phyloP scores from a whole-genome alignment of 257 asterid genomes.

The Forsythia suspensa region DNA sequence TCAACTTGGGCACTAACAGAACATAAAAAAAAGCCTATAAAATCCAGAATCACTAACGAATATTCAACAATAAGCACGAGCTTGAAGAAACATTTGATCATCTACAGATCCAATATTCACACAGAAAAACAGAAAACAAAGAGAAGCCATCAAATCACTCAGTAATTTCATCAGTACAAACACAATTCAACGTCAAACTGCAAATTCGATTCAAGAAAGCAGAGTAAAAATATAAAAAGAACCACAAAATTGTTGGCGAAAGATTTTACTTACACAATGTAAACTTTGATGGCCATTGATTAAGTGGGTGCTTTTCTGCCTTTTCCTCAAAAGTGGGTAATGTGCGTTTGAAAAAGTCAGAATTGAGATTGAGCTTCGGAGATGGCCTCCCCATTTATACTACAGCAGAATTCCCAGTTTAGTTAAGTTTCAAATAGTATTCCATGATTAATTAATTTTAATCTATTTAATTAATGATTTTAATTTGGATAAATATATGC shows the following conservation, averaged over 20 bases:
- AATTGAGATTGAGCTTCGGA: neutral
- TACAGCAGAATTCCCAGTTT: neutral
- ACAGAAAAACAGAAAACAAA: neutral
- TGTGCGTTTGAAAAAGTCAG: neutral
- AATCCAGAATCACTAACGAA: neutral
- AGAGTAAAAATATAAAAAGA: neutral
- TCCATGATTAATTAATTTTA: neutral
- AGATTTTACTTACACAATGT: slow-evolving; percentile 57
- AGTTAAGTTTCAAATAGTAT: neutral
- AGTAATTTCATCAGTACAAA: neutral
- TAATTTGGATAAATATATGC: neutral
- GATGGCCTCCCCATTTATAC: neutral
- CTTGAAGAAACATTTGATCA: neutral
- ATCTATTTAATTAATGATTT: neutral
- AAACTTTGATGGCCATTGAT: slow-evolving; percentile 70
- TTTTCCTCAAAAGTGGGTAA: neutral
- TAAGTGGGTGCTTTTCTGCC: neutral
- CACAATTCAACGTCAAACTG: neutral
- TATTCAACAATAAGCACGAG: neutral
- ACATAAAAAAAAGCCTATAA: neutral
- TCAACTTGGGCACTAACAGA: neutral
- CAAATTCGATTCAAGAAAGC: neutral
- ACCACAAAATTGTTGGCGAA: neutral
- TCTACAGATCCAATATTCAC: neutral
- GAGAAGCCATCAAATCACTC: neutral